These are phyloP conservation scores for Scytalidium lignicola DNA, from an alignment of 2,329 filamentous ascomycete species.

Conservation along the genomic window DNA sequence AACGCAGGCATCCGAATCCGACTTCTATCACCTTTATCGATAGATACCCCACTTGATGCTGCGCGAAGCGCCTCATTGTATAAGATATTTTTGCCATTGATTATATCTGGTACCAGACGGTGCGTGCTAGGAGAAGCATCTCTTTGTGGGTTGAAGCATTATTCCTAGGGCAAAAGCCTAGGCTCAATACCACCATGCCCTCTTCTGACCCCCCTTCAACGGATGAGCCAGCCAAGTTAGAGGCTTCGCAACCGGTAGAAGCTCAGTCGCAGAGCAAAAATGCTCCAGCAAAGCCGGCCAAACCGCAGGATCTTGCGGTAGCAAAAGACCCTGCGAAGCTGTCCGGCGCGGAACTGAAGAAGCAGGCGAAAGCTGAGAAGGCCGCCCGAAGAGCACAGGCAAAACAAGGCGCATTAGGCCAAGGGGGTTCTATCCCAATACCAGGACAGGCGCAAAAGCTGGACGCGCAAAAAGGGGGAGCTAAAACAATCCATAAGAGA, in stretches of 20 bases:
- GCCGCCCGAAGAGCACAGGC: slow-evolving; percentile 73
- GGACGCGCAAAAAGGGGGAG: slow-evolving; percentile 24
- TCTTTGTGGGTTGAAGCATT: not conserved
- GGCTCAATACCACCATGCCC: slow-evolving; percentile 6
- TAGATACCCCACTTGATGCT: not conserved
- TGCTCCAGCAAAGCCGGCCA: slow-evolving; percentile 7
- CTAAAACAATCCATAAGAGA: slow-evolving; percentile 34
- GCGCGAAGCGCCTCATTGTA: not conserved
- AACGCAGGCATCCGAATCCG: not conserved
- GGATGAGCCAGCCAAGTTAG: slow-evolving; percentile 6
- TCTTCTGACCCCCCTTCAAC: slow-evolving; percentile 13
- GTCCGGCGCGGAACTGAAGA: slow-evolving; percentile 77
- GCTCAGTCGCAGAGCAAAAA: slow-evolving; percentile 7
- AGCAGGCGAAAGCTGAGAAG: slow-evolving; percentile 86
- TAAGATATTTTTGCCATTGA: not conserved
- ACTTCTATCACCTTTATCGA: not conserved
- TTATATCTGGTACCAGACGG: not conserved
- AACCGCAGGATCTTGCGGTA: slow-evolving; percentile 5
- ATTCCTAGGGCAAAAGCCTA: not conserved
- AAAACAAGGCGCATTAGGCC: slow-evolving; percentile 45
- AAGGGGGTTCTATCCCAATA: slow-evolving; percentile 27
- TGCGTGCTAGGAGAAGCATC: not conserved
- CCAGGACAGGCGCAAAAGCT: slow-evolving; percentile 18
- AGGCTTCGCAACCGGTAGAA: slow-evolving; percentile 1
- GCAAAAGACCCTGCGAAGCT: slow-evolving; percentile 45